Evolutionary conservation across 2,329 filamentous ascomycete genomes (phyloP).

Genomic region (Colletotrichum cuscutae): DNA sequence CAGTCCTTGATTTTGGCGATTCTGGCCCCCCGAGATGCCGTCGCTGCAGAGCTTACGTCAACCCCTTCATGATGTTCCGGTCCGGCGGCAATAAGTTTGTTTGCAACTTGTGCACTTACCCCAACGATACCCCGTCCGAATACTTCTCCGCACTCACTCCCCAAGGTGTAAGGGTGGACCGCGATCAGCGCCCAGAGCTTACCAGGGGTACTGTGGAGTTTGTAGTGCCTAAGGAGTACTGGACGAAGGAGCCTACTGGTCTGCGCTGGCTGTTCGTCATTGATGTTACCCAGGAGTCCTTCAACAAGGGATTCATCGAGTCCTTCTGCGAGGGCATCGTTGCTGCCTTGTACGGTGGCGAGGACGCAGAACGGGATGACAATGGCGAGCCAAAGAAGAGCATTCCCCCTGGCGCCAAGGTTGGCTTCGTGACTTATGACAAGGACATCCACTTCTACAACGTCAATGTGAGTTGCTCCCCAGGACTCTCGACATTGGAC

Average conservation of each 20-base stretch:
- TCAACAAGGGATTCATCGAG: conserved; percentile 90
- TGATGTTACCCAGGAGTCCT: conserved; percentile 91
- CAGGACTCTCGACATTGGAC: neutral
- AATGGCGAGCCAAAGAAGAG: conserved; percentile 63
- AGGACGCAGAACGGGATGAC: conserved; percentile 63
- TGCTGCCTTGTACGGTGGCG: conserved; percentile 82
- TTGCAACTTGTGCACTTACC: conserved; percentile 97
- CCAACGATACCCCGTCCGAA: conserved; percentile 90
- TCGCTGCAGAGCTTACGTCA: conserved; percentile 95
- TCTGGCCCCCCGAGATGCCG: conserved; percentile 89
- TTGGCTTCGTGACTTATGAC: conserved; percentile 96
- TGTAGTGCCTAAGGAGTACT: conserved; percentile 97
- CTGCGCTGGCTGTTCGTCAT: conserved; percentile 91
- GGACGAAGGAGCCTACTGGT: conserved; percentile 92
- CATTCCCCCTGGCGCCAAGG: conserved; percentile 82
- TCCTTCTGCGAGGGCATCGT: conserved; percentile 91
- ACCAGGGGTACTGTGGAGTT: conserved; percentile 95
- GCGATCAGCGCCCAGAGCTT: conserved; percentile 88
- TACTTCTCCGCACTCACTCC: conserved; percentile 95
- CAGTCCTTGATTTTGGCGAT: conserved; percentile 95
- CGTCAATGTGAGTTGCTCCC: conserved; percentile 73
- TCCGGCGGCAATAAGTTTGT: conserved; percentile 96
- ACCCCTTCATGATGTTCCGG: conserved; percentile 98
- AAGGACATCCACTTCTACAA: conserved; percentile 99
- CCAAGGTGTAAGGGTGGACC: conserved; percentile 86